Evolutionary conservation across 2,329 filamentous ascomycete genomes (phyloP), one percentile per base, ranked within the genome.

Genomic region (Aspergillus phoenicis): DNA sequence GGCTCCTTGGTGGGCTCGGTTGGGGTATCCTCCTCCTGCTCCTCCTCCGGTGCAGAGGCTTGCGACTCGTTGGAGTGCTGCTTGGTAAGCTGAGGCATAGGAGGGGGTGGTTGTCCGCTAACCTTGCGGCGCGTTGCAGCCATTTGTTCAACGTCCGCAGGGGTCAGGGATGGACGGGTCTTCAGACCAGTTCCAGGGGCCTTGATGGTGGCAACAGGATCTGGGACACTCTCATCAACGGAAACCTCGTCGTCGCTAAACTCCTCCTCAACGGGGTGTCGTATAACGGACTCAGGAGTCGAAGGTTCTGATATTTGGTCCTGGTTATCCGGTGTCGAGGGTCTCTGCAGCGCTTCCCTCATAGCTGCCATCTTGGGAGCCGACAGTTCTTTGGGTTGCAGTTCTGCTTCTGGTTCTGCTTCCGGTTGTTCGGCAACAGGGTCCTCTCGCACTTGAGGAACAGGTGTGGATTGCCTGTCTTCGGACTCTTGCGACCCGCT

Each of bases 211-310:
- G 94, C 92, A 52, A 91, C 80, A 51, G 88, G 86, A 69, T 96
- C 93, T 1, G 94, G 93, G 60, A 98, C 87, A 38, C 87, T 85
- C 49, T 86, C 83, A 15, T 77, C 75, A 2, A 80, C 73, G 2
- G 73, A 73, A 33, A 63, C 65, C 15, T 77, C 75, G 1, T 68
- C 69, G 6, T 73, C 69, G 3, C 66, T 69, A 6, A 66, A 71
- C 8, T 83, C 80, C 8, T 82, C 79, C 1, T 81, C 78, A 52
- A 91, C 75, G 2, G 88, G 87, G 70, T 93, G 91, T 63, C 91
- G 90, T 65, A 97, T 94, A 22, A 98, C 93, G 6, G 94, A 98
- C 53, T 93, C 91, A 13, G 94, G 93, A 7, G 92, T 96, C 36
- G 87, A 85, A 8, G 87, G 87, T 64, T 89, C 88, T 2, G 78